phyloP scores from a whole-genome alignment of 2,329 filamentous ascomycete species.

The Pseudogymnoascus sp. region DNA sequence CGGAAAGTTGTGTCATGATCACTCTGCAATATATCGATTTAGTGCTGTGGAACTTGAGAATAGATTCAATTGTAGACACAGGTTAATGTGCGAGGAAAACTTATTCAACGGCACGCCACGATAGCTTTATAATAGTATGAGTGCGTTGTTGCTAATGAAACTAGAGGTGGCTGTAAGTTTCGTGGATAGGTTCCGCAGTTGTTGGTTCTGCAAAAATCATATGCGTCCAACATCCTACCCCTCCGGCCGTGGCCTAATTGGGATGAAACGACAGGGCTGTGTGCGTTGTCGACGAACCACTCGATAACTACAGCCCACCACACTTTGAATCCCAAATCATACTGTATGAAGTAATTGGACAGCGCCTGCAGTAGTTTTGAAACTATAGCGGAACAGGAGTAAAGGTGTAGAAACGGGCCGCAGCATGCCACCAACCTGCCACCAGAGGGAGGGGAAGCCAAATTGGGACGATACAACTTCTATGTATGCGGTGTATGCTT shows the following conservation, averaged over 20 bases:
- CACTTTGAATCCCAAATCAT: background rate
- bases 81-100: background rate
- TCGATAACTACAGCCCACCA: background rate
- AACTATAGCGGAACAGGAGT: background rate
- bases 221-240: slow-evolving; percentile 10
- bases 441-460: no score
- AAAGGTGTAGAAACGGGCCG: background rate
- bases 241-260: background rate
- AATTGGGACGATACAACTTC: no score
- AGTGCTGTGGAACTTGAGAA: background rate
- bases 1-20: slow-evolving; percentile 1
- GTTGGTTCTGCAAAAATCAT: slow-evolving; percentile 11
- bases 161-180: background rate
- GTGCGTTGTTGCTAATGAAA: background rate
- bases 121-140: background rate
- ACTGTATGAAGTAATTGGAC: background rate
- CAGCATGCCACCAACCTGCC: background rate
- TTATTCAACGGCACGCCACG: background rate
- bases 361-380: background rate
- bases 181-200: background rate
- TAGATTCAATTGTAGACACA: background rate
- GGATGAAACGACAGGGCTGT: background rate
- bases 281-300: background rate
- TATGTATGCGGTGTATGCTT: no score
- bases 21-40: background rate